Conservation (phyloP, 495 filamentous ascomycete genomes). For the Darksidea phi region DNA sequence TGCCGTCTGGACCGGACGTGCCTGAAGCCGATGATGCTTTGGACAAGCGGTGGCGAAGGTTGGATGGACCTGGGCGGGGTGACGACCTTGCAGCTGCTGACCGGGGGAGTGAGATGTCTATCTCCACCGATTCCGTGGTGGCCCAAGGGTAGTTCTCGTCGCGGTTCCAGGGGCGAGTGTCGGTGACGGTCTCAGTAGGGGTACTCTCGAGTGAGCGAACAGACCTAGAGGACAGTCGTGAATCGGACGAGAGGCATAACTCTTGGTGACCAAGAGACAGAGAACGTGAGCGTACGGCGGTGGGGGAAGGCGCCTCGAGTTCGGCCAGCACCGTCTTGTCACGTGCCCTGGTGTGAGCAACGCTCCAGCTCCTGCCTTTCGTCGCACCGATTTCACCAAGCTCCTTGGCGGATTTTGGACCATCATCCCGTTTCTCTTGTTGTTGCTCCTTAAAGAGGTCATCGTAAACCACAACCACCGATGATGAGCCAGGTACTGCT, state of each 20-base stretch:
- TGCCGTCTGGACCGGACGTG: neutral
- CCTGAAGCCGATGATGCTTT: slow-evolving; percentile 2
- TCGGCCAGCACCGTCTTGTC: slow-evolving; percentile 29
- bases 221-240: slow-evolving; percentile 18
- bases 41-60: slow-evolving; percentile 18
- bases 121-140: slow-evolving; percentile 26
- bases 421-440: slow-evolving; percentile 6
- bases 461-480: slow-evolving; percentile 33
- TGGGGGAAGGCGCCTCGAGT: slow-evolving; percentile 30
- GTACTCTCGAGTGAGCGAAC: slow-evolving; percentile 19
- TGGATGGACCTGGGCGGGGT: slow-evolving; percentile 22
- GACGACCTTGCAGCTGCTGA: slow-evolving; percentile 27
- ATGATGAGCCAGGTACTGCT: slow-evolving; percentile 29
- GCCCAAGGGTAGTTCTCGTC: slow-evolving; percentile 46
- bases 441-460: slow-evolving; percentile 27
- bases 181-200: slow-evolving; percentile 21
- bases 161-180: slow-evolving; percentile 42
- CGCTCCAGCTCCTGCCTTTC: neutral
- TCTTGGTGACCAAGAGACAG: slow-evolving; percentile 22
- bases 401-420: too few species aligned
- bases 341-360: neutral
- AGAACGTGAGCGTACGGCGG: slow-evolving; percentile 26
- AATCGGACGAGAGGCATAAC: slow-evolving; percentile 18
- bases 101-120: slow-evolving; percentile 41
- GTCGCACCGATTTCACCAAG: neutral